Evolutionary conservation across 192 early-diverging fungal species (phyloP).

Genomic region (Umbelopsis ramanniana): DNA sequence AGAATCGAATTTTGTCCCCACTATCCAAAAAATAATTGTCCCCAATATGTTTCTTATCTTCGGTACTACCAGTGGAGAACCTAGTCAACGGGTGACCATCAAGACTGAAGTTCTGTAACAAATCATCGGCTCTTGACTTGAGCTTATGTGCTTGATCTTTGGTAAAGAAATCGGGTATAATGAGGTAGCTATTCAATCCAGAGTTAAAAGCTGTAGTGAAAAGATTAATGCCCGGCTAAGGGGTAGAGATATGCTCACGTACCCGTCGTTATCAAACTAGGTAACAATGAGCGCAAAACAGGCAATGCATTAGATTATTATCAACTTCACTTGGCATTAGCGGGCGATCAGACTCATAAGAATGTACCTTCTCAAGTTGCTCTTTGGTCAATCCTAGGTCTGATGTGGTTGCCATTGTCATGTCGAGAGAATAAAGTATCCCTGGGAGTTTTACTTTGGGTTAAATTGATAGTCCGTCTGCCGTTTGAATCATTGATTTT

Average conservation of each 20-base stretch:
- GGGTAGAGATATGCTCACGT: background rate
- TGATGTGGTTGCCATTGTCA: background rate
- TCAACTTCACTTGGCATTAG: background rate
- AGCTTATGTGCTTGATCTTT: slow-evolving; percentile 48
- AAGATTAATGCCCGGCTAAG: background rate
- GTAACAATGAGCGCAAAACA: background rate
- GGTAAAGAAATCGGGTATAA: slow-evolving; percentile 70
- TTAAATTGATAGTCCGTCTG: background rate
- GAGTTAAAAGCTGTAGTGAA: background rate
- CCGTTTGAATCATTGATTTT: too few relatives aligned
- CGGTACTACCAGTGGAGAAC: slow-evolving; percentile 70
- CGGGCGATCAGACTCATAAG: background rate
- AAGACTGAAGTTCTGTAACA: slow-evolving; percentile 69
- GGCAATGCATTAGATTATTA: background rate
- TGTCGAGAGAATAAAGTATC: background rate
- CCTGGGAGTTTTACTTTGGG: background rate
- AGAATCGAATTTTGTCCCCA: slow-evolving; percentile 83
- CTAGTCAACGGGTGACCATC: slow-evolving; percentile 74
- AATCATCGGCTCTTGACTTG: slow-evolving; percentile 48
- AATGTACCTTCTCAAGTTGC: slow-evolving; percentile 7
- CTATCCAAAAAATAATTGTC: slow-evolving; percentile 90
- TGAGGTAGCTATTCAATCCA: slow-evolving; percentile 52
- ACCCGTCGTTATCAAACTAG: slow-evolving; percentile 31
- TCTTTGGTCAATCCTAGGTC: slow-evolving; percentile 3
- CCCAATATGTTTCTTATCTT: slow-evolving; percentile 68